Conservation (phyloP, 805 yeast genomes). For the Saccharomycopsis schoenii region DNA sequence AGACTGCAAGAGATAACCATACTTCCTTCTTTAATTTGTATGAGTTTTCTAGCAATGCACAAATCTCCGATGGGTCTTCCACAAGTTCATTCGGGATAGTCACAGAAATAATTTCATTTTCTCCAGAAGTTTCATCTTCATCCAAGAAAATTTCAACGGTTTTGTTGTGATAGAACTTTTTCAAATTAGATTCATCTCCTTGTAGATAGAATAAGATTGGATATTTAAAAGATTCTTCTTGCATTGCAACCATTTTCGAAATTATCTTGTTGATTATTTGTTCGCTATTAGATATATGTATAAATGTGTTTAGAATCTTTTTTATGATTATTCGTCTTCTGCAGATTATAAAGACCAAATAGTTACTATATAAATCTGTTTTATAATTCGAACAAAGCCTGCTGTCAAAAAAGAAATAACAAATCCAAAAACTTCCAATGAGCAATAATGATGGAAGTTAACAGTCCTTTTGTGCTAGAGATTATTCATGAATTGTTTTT, state of each 20-base stretch:
- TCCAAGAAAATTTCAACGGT: constrained; percentile 16
- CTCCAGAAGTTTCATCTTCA: constrained; percentile 9
- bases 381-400: no score
- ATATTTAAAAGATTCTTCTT: neutral
- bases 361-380: no score
- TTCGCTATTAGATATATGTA: neutral
- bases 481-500: no score
- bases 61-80: constrained; percentile 79
- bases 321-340: neutral
- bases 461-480: no score
- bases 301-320: neutral
- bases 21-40: constrained; percentile 53
- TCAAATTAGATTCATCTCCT: constrained; percentile 6
- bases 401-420: no score
- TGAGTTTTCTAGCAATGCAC: constrained; percentile 71
- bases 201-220: constrained; percentile 8
- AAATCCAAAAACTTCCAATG: no score
- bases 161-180: constrained; percentile 11
- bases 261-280: neutral
- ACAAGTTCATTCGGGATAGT: constrained; percentile 63
- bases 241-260: neutral
- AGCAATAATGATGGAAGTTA: no score
- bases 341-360: no score
- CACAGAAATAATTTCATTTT: constrained; percentile 75
- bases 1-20: constrained; percentile 79